Base-by-base conservation (phyloP, 106 monocot species). In the Dioscorea alata region DNA sequence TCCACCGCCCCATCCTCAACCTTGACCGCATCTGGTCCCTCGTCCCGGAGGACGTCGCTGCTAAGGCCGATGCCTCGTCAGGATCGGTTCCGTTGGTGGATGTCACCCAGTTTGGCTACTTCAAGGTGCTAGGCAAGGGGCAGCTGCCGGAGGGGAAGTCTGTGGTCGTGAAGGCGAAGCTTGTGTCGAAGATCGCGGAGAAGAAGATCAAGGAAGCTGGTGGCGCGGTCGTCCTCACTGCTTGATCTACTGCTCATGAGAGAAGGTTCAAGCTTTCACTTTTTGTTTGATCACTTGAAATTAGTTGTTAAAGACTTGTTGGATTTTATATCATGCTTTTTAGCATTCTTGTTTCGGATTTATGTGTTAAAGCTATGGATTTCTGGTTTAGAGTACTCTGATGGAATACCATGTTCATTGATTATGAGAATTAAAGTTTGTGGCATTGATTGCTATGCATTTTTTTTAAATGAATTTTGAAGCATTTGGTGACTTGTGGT, bases 61-160 rank as follows among this genome's bases (percentile, higher is more conserved):
- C 79, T 21, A 49, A 63, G 35, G 76, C 65, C 48, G 54, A 42
- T 28, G 22, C 75, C 59, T 12, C 68, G 1, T 16, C 52, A 1
- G 66, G 62, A 17, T 59, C 59, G 14, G 83, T 80, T 0, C 92
- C 92, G 20, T 18, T 92, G 57, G 10, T 92, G 6, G 92, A 92
- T 59, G 85, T 92, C 6, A 74, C 83, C 1, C 92, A 92, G 71
- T 91, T 85, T 61, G 91, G 91, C 0, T 91, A 85, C 74, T 82
- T 84, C 77, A 91, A 91, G 82, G 92, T 92, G 20, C 71, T 92
- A n/a, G 92, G 92, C 9, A 93, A 93, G 81, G 92, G 92, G 19
- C 61, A 35, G 34, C 70, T 91, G 6, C 85, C 88, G 23, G 25
- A 73, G 20, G 56, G 61, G 17, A 71, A 69, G 49, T 80, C 86